Evolutionary conservation across 2,329 filamentous ascomycete genomes (phyloP), one percentile per base, ranked within the genome.

Genomic region (Rutstroemia sydowiana): DNA sequence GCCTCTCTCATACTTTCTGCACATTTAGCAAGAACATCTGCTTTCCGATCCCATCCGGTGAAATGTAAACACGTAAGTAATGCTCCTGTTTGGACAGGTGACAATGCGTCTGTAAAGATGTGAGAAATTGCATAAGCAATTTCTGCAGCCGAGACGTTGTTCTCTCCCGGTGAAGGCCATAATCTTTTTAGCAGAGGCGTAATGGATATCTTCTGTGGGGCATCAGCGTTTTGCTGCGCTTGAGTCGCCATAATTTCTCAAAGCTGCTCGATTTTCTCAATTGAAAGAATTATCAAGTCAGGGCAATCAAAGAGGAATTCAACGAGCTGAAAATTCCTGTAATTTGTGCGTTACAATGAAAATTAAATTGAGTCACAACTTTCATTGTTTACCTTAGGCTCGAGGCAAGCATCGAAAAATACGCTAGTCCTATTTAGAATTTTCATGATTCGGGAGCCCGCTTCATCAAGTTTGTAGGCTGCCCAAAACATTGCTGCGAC

Each of bases 21-120:
- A 61, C 89, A 92, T 72, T 85, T 84, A 51, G 88, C 87, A 60
- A 98, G 81, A 37, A 98, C 88, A 64, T 93, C 87, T 23, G 91
- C 81, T 58, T 85, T 81, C 59, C 86, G 81, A 69, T 97, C 93
- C 68, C 89, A 81, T 53, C 84, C 83, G 1, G 90, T 95, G 61
- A 95, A 96, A 71, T 96, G 92, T 42, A 98, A 76, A 50, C 90
- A 87, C 65, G 93, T 96, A 48, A 97, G 76, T 51, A 98, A 76
- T 36, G 91, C 87, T 49, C 88, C 87, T 1, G 87, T 87, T 68
- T 97, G 93, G 8, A 91, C 87, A 36, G 88, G 84, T n/a, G 88
- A 92, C 16, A 97, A 76, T 59, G 83, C 82, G 71, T 96, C 85
- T 53, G 90, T 91, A 70, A 97, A 97, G 66, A 96, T 95, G 65